These are phyloP conservation scores for Penicillium canescens DNA, from an alignment of 495 filamentous ascomycete genomes.

Conservation along the genomic window DNA sequence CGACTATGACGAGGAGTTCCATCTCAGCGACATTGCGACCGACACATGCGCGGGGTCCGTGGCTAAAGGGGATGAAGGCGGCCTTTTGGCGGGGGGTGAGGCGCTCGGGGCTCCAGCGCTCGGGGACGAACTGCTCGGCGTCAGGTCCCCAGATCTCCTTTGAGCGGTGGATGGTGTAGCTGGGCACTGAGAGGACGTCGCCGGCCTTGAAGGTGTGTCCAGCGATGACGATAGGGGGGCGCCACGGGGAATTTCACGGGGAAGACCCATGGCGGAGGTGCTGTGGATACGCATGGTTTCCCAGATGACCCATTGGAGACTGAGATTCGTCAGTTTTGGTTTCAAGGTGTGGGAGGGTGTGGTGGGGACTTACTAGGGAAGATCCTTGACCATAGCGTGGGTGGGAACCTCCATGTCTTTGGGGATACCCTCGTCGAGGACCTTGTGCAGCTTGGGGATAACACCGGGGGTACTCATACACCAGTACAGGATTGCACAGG, in stretches of 20 bases:
- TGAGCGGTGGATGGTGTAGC: conserved; percentile 86
- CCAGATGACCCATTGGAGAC: conserved; percentile 75
- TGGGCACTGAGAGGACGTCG: conserved; percentile 79
- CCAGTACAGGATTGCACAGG: conserved; percentile 83
- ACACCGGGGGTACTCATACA: conserved; percentile 69
- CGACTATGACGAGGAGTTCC: conserved; percentile 81
- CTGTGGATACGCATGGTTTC: conserved; percentile 90
- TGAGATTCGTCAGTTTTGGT: conserved; percentile 2
- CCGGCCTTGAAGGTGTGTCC: conserved; percentile 70
- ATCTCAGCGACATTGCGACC: conserved; percentile 90
- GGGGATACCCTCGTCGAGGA: conserved; percentile 71
- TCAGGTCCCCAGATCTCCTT: conserved; percentile 77
- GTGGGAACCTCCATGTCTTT: conserved; percentile 61
- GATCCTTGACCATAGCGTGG: conserved; percentile 70
- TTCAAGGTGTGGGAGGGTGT: background rate
- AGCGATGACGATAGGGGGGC: conserved; percentile 52
- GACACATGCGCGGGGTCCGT: conserved; percentile 80
- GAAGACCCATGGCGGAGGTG: conserved; percentile 86
- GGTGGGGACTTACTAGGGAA: conserved; percentile 60
- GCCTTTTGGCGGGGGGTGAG: conserved; percentile 67
- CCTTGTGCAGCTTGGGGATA: conserved; percentile 65
- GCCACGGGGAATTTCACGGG: conserved; percentile 70
- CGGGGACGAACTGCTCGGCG: conserved; percentile 79
- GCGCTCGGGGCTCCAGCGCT: conserved; percentile 63
- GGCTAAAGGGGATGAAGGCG: conserved; percentile 84